Evolutionary conservation across 495 filamentous ascomycete genomes (phyloP).

Genomic region (Acidomyces sp.): DNA sequence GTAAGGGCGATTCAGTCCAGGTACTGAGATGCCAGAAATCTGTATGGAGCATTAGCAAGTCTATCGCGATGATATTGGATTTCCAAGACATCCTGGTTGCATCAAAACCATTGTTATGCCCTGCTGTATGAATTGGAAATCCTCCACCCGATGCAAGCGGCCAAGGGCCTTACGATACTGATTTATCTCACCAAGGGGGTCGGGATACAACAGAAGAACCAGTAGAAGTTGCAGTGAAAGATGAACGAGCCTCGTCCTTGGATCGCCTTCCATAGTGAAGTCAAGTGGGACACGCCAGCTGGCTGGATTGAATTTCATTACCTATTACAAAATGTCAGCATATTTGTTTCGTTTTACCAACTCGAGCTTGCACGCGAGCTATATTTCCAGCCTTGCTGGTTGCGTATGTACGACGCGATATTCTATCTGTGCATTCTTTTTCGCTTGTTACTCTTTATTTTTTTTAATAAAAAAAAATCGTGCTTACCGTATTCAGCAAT

Average conservation of each 20-base stretch:
- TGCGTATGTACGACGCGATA: too few species aligned
- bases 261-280: conserved; percentile 46
- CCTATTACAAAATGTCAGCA: conserved; percentile 38
- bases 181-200: conserved; percentile 69
- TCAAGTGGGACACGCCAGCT: conserved; percentile 86
- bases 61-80: background rate
- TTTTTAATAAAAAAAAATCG: too few species aligned
- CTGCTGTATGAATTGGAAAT: conserved; percentile 95
- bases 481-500: conserved; percentile 84
- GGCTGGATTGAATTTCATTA: conserved; percentile 91
- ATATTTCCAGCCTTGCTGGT: too few species aligned
- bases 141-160: conserved; percentile 79
- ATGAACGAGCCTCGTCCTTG: conserved; percentile 78
- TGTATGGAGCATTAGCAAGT: conserved; percentile 23
- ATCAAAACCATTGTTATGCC: conserved; percentile 90
- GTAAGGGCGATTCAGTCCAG: conserved; percentile 65
- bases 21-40: conserved; percentile 73
- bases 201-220: conserved; percentile 74
- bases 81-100: conserved; percentile 49
- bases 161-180: conserved; percentile 87
- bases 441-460: too few species aligned
- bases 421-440: too few species aligned
- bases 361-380: too few species aligned
- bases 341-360: too few species aligned
- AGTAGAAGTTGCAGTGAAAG: conserved; percentile 89